These are phyloP conservation scores for Discostella pseudostelligera DNA, from an alignment of 108 stramenopile species.

Conservation along the genomic window DNA sequence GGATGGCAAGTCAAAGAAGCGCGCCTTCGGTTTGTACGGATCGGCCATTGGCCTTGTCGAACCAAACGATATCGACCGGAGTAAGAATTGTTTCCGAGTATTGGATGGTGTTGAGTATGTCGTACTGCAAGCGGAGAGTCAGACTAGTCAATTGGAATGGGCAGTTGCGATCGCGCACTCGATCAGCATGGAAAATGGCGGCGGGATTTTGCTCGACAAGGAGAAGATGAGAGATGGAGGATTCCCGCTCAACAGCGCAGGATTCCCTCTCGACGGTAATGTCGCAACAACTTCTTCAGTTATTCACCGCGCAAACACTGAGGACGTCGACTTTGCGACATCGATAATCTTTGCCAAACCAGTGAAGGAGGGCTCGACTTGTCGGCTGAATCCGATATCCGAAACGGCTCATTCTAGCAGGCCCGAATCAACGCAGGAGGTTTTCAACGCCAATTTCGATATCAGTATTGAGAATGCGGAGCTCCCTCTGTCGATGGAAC, in stretches of 20 bases:
- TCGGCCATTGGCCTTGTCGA: constrained; percentile 29
- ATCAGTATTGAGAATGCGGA: constrained; percentile 19
- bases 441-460: constrained; percentile 15
- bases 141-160: constrained; percentile 30
- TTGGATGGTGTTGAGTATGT: constrained; percentile 25
- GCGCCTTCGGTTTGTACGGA: constrained; percentile 28
- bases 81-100: constrained; percentile 30
- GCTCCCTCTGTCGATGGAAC: constrained; percentile 15
- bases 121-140: constrained; percentile 15
- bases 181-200: constrained; percentile 44
- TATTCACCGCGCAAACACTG: not conserved
- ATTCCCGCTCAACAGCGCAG: constrained; percentile 1
- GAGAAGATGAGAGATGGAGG: constrained; percentile 18
- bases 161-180: constrained; percentile 22
- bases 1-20: constrained; percentile 35
- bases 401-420: not conserved
- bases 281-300: constrained; percentile 3
- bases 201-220: constrained; percentile 32
- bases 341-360: constrained; percentile 7
- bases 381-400: not conserved
- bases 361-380: constrained; percentile 8
- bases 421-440: constrained; percentile 9
- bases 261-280: not conserved
- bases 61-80: constrained; percentile 11
- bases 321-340: not conserved